These are phyloP conservation scores for Didymella arachidicola DNA, from an alignment of 2,329 filamentous ascomycete genomes.

Conservation along the genomic window DNA sequence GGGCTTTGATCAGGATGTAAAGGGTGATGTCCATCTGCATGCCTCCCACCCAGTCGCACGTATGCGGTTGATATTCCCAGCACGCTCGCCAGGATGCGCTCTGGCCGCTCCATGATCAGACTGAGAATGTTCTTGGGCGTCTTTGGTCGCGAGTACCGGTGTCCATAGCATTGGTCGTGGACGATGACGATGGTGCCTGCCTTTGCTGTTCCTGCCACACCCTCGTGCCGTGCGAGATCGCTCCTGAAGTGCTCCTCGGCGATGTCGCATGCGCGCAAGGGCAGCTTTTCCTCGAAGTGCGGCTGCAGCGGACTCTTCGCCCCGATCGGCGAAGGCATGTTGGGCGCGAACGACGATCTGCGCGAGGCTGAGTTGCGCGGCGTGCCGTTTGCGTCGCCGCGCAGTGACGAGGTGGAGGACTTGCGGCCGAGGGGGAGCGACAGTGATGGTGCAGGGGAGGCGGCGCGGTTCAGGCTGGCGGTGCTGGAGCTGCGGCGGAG, in stretches of 20 bases:
- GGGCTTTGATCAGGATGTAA: constrained; percentile 69
- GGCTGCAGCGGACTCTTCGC: constrained; percentile 52
- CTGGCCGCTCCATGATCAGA: constrained; percentile 91
- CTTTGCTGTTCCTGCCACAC: constrained; percentile 42
- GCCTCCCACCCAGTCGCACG: constrained; percentile 83
- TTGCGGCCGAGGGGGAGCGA: constrained; percentile 55
- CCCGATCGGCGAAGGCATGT: constrained; percentile 49
- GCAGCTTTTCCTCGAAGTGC: constrained; percentile 50
- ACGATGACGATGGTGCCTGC: constrained; percentile 80
- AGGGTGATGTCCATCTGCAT: constrained; percentile 73
- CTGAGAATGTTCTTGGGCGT: constrained; percentile 74
- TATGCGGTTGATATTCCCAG: constrained; percentile 87
- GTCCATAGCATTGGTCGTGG: constrained; percentile 94
- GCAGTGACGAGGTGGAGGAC: constrained; percentile 55
- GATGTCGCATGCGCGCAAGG: constrained; percentile 63
- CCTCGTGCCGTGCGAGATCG: constrained; percentile 71
- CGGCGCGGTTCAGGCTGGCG: constrained; percentile 51
- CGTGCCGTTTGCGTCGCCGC: constrained; percentile 48
- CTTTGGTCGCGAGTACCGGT: constrained; percentile 85
- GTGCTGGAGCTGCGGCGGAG: constrained; percentile 55
- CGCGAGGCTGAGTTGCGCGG: constrained; percentile 50
- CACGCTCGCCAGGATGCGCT: constrained; percentile 84
- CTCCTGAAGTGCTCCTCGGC: constrained; percentile 73
- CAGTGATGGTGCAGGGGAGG: constrained; percentile 50
- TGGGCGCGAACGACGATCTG: constrained; percentile 55